Evolutionary conservation across 2,329 filamentous ascomycete genomes (phyloP).

Genomic region (Neofusicoccum ribis): DNA sequence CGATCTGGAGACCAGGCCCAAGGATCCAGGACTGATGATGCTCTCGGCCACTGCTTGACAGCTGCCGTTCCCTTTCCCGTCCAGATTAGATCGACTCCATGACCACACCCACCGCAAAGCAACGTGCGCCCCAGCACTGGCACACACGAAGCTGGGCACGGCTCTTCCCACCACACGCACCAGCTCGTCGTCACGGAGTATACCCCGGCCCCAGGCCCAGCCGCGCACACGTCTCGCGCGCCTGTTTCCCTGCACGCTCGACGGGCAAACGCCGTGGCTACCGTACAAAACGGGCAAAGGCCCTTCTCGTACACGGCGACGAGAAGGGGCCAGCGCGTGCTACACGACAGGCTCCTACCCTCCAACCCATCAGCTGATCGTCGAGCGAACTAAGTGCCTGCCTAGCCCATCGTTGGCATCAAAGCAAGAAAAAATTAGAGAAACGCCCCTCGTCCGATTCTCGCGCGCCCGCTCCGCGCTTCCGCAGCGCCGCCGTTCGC

Average conservation of each 20-base stretch:
- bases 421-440: background rate
- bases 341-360: too few species aligned
- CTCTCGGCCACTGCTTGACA: background rate
- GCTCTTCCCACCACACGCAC: background rate
- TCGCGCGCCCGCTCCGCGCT: background rate
- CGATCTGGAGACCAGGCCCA: background rate
- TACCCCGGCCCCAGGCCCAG: background rate
- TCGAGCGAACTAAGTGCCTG: too few species aligned
- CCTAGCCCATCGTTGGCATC: background rate
- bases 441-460: background rate
- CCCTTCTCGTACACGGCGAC: too few species aligned
- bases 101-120: too few species aligned
- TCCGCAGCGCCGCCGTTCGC: too few species aligned
- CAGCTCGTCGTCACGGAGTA: background rate
- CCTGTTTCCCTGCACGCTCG: background rate
- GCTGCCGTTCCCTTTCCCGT: background rate
- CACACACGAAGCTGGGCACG: background rate
- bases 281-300: too few species aligned
- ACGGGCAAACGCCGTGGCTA: too few species aligned
- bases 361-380: too few species aligned
- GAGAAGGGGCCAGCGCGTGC: too few species aligned
- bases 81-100: too few species aligned
- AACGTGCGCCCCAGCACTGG: too few species aligned
- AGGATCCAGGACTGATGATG: too few species aligned
- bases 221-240: background rate